Evolutionary conservation across 2,329 filamentous ascomycete genomes (phyloP).

Genomic region (Colletotrichum higginsianum): DNA sequence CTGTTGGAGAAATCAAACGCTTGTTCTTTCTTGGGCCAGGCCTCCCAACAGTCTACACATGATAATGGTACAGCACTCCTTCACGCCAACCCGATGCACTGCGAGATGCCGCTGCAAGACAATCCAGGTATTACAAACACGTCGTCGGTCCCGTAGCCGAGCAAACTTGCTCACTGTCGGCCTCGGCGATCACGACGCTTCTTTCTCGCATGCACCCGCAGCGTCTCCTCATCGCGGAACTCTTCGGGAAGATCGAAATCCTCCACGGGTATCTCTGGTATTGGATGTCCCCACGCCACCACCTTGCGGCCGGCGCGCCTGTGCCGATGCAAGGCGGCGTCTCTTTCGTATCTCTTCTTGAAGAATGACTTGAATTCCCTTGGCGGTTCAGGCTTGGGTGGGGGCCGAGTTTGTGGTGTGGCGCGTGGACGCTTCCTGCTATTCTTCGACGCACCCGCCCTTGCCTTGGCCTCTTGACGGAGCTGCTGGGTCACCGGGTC

Average conservation of each 20-base stretch:
- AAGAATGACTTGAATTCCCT: conserved; percentile 91
- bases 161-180: conserved; percentile 52
- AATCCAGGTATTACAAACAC: conserved; percentile 17
- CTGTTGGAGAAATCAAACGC: conserved; percentile 32
- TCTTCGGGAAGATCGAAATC: conserved; percentile 85
- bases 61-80: conserved; percentile 30
- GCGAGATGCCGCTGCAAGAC: conserved; percentile 7
- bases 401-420: conserved; percentile 40
- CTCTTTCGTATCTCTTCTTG: conserved; percentile 82
- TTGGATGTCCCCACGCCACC: conserved; percentile 84
- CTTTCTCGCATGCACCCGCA: conserved; percentile 73
- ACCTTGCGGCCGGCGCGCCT: conserved; percentile 79
- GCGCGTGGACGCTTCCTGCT: conserved; percentile 50
- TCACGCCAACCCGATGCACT: conserved; percentile 27
- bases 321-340: conserved; percentile 81
- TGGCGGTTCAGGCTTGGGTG: conserved; percentile 56
- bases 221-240: conserved; percentile 68
- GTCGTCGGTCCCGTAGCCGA: background rate
- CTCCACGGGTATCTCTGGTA: conserved; percentile 79
- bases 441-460: conserved; percentile 58
- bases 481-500: conserved; percentile 81
- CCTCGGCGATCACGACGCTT: conserved; percentile 73
- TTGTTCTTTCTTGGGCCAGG: conserved; percentile 40
- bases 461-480: conserved; percentile 77
- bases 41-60: conserved; percentile 33